These are phyloP conservation scores for Oryza nivara DNA, from an alignment of 176 grass and related monocot species.

Conservation along the genomic window DNA sequence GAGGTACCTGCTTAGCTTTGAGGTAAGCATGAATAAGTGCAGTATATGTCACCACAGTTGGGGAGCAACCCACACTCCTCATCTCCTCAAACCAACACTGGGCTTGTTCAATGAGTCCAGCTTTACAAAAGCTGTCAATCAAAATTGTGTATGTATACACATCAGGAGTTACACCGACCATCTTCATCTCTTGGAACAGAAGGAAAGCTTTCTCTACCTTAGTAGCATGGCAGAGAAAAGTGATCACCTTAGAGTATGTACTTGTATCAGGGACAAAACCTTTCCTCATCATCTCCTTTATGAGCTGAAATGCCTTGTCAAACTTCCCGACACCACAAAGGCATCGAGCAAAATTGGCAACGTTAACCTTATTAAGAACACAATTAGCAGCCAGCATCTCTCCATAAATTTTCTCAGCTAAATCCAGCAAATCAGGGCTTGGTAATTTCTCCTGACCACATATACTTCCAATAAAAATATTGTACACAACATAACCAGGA, in stretches of 20 bases:
- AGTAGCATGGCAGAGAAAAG: constrained; percentile 67
- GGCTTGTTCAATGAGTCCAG: constrained; percentile 79
- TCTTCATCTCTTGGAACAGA: constrained; percentile 97
- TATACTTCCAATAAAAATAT: constrained; percentile 95
- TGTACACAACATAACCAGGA: constrained; percentile 86
- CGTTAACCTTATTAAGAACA: constrained; percentile 93
- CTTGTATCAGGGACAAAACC: constrained; percentile 88
- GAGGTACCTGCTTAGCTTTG: constrained; percentile 69
- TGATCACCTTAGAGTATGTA: constrained; percentile 84
- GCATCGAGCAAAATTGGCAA: constrained; percentile 73
- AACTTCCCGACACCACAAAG: constrained; percentile 79
- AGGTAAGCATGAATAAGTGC: constrained; percentile 92
- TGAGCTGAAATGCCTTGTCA: constrained; percentile 89
- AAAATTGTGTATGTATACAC: constrained; percentile 96
- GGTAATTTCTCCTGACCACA: constrained; percentile 68
- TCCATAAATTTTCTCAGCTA: constrained; percentile 84
- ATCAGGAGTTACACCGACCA: constrained; percentile 66
- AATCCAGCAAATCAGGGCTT: constrained; percentile 56
- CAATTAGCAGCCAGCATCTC: constrained; percentile 78
- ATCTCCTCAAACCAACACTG: constrained; percentile 82
- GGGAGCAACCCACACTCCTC: constrained; percentile 63
- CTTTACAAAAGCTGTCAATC: constrained; percentile 96
- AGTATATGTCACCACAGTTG: constrained; percentile 92
- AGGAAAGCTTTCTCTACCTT: constrained; percentile 81
- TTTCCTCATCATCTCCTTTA: constrained; percentile 88